Evolutionary conservation across 2,329 filamentous ascomycete species (phyloP).

Genomic region (Aureobasidium namibiae): DNA sequence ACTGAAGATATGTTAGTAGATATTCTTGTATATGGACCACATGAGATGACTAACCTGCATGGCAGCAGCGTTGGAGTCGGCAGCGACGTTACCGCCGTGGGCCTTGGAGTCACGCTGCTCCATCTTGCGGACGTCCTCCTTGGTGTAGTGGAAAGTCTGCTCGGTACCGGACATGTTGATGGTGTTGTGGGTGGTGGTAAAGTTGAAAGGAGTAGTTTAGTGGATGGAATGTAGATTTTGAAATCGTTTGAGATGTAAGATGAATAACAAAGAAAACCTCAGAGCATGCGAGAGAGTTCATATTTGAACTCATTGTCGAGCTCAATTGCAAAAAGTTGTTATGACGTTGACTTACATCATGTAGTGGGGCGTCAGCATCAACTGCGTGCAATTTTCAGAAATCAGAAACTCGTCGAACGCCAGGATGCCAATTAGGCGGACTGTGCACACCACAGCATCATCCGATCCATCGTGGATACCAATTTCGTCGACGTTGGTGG

Average conservation of each 20-base stretch:
- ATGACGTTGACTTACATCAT: constrained; percentile 10
- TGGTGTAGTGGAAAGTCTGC: constrained; percentile 40
- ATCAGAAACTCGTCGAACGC: constrained; percentile 6
- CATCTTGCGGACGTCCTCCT: constrained; percentile 41
- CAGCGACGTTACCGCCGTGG: constrained; percentile 35
- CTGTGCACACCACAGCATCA: constrained; percentile 1
- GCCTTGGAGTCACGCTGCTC: constrained; percentile 34
- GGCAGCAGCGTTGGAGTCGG: constrained; percentile 36
- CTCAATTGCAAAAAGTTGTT: neutral
- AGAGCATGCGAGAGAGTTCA: neutral
- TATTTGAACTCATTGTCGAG: neutral
- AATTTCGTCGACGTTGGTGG: neutral
- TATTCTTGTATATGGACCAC: neutral
- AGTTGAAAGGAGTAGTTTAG: neutral
- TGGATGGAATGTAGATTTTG: neutral
- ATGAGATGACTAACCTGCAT: constrained; percentile 35
- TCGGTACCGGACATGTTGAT: constrained; percentile 27
- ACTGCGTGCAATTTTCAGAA: neutral
- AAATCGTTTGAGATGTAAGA: constrained; percentile 1
- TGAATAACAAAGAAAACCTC: constrained; percentile 1
- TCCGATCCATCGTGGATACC: neutral
- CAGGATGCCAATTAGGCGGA: neutral
- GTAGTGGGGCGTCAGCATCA: constrained; percentile 1
- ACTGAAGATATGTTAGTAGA: neutral
- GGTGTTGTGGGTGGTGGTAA: neutral